Evolutionary conservation across 306 rosid genomes (phyloP), one percentile per base, ranked within the genome.

Genomic region (Prunus padus): DNA sequence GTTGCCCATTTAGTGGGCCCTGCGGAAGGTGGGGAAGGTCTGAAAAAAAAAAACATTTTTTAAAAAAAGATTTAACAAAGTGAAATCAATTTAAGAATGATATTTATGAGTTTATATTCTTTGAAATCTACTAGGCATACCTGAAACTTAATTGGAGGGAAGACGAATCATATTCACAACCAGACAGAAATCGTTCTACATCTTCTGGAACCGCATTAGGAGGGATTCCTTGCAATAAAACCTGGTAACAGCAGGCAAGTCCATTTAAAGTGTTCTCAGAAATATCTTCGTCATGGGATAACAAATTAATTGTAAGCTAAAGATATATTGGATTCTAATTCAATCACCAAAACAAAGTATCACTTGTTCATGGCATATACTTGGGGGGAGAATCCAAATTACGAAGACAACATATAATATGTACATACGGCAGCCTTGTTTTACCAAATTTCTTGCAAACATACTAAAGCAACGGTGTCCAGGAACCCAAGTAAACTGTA

Each of bases 191-290:
- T 40, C 97, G 95, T 16, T 65, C 90, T 42, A 96, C 11, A 4
- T 96, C 98, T 22, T 72, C 85, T 13, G 13, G 46, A 18, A 0
- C 0, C 2, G 84, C 79, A 31, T 3, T 44, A 73, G 78, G 76
- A 33, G 92, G 92, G 51, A 92, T 8, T 64, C 99, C 99, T 82
- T 82, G 81, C 59, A 92, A 85, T 64, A 92, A 76, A 47, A 96
- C 89, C 99, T 89, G 76, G 40, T 71, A 75, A 79, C 69, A 70
- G 20, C 37, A 66, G 50, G 50, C 72, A 82, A 63, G 37, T 30
- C 49, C 68, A 54, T 25, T 72, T 73, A 11, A 16, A 56, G 16
- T 30, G 25, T 3, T 64, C 20, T 33, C 31, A 54, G 22, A 33
- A 33, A 11, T 4, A 54, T 20, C n/a, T 55, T 54, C 15, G 33